Evolutionary conservation across 2,329 filamentous ascomycete species (phyloP), one percentile per base, ranked within the genome.

Genomic region (Dactylonectria macrodidyma): DNA sequence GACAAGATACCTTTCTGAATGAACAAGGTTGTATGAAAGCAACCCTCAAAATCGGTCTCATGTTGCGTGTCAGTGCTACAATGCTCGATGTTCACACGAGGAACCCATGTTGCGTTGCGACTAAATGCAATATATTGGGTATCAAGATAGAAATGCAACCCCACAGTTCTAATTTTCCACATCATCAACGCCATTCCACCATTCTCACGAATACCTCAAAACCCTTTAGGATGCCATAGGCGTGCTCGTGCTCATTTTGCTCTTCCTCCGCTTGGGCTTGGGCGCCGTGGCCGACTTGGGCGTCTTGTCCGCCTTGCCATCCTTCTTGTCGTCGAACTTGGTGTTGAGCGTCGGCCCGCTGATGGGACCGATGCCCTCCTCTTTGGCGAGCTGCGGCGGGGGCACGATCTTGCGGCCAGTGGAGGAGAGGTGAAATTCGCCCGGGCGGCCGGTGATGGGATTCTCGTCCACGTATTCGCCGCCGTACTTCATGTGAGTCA

Each of bases 391-490:
- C 51, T 79, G 78, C 2, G 79, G 79, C 24, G 80, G 77, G 16
- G 75, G 76, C 5, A 79, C 77, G 2, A 78, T 74, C 74, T 87
- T 87, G 61, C 89, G 85, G 1, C 90, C 89, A 0, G 89, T 91
- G 8, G 88, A 89, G 9, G 87, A 87, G 11, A 91, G 84, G 71
- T 91, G 89, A 78, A 92, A 92, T 61, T 90, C 88, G 57, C 90
- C 90, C 1, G 90, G 90, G 34, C 87, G 85, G 56, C 90, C 90
- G 0, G 89, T 91, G 73, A 92, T 91, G 48, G 90, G 89, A 71
- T 91, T 92, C 78, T 91, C 88, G 78, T 92, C 89, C 79, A 92
- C 88, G 76, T 90, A 92, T 70, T 92, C 89, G 56, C 88, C 87
- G 44, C 89, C 90, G 71, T 87, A 88, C 69, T 84, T 85, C 78